Percentiles rank a stretch among this genome's conserved stretches.
Conservation (phyloP, 805 yeast species). For the Suhomyces prunicola region DNA sequence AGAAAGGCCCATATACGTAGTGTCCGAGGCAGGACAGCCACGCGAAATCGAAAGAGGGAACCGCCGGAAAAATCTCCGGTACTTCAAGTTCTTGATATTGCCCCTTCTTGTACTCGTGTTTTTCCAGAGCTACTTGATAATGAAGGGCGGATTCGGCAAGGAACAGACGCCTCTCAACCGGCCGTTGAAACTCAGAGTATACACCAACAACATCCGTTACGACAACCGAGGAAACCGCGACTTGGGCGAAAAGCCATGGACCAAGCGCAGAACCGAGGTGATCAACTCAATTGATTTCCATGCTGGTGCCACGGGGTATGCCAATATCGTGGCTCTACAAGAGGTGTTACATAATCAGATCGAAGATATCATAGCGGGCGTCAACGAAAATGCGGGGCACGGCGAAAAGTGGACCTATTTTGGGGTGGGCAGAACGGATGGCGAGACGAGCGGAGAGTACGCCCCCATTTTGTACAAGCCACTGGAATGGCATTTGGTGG, state of each 20-base stretch:
- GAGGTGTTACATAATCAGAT: conserved; percentile 38
- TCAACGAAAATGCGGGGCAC: conserved; percentile 25
- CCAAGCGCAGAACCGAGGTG: conserved; percentile 35
- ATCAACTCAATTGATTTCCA: conserved; percentile 40
- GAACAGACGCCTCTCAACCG: background rate
- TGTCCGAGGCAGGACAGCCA: background rate
- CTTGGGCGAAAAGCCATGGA: conserved; percentile 46
- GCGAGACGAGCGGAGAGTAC: conserved; percentile 28
- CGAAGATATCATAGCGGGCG: conserved; percentile 24
- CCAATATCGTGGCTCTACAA: conserved; percentile 40
- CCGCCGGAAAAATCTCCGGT: background rate
- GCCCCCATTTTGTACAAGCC: conserved; percentile 35
- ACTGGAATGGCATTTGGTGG: conserved; percentile 30
- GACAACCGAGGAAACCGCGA: conserved; percentile 33
- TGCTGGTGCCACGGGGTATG: conserved; percentile 20
- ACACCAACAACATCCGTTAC: conserved; percentile 46
- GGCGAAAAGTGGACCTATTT: conserved; percentile 30
- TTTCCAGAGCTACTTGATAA: background rate
- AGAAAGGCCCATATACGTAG: background rate
- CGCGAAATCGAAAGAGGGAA: background rate
- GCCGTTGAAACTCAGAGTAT: conserved; percentile 19
- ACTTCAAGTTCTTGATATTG: background rate
- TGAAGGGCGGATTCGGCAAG: background rate
- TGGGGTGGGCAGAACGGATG: conserved; percentile 38
- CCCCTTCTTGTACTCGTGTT: background rate